Base-by-base conservation (phyloP, 805 yeast species). In the Ogataea parapolymorpha region DNA sequence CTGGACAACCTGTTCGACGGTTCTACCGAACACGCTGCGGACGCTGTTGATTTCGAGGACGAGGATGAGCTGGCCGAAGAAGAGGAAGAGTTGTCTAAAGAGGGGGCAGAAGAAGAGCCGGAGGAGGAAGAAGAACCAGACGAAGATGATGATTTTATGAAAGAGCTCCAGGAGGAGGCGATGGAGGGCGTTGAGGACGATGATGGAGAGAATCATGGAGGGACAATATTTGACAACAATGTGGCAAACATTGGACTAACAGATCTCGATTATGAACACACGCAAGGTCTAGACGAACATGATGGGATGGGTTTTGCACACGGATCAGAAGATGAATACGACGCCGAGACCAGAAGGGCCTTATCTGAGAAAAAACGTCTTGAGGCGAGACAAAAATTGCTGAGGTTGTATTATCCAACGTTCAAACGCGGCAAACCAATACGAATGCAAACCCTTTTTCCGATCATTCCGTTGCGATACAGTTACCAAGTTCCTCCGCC, bases 11-110 rank as follows among this genome's bases (percentile, higher is more conserved):
- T 63, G 54, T 60, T 60, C 39, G 74, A 67, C 24, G 81, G 76
- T 14, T 66, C 75, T 62, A 67, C 85, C 2, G 72, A 74, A 40
- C 98, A 90, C 62, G 90, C 93, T 1, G 96, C 79, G 6, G 91
- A 90, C 61, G 99, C 99, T 8, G 70, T 89, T 24, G 98, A 91
- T 62, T 91, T 85, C 59, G 96, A 87, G 56, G 96, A 87, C 59
- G 95, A 86, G 55, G 97, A 90, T 51, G 97, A 90, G 61, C 68
- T 90, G 35, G 97, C 97, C 0, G 97, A 90, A 17, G 96, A 90
- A 17, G 96, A 90, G 33, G 95, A 86, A 41, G 58, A 70, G 1
- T 71, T 64, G 23, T 70, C 32, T 44, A 53, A 45, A 13, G 51
- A 35, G 7, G 69, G 69, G 26, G 67, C 59, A 23, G 68, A 62